These are phyloP conservation scores for Cokeromyces recurvatus DNA, from an alignment of 371 early-diverging fungal genomes.

Conservation along the genomic window DNA sequence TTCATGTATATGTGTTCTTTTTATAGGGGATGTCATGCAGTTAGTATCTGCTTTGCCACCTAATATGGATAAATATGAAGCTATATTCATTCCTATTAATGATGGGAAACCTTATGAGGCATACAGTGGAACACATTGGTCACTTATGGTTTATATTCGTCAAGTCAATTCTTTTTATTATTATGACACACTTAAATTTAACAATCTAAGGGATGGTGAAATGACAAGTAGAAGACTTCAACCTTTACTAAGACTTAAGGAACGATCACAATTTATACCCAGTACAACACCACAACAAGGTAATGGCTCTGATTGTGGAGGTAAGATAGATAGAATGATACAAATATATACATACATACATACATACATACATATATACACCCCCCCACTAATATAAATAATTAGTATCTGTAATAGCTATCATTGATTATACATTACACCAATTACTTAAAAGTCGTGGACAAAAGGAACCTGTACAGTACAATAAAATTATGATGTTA, in stretches of 20 bases:
- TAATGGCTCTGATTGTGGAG: conserved; percentile 51
- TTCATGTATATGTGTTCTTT: too few relatives aligned
- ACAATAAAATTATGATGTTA: conserved; percentile 14
- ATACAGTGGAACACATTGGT: conserved; percentile 51
- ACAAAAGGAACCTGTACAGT: not conserved
- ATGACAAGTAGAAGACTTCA: conserved; percentile 13
- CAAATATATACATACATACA: too few relatives aligned
- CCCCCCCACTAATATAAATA: not conserved
- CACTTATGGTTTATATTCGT: conserved; percentile 36
- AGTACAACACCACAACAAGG: conserved; percentile 43
- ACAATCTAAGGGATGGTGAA: conserved; percentile 25
- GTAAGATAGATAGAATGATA: conserved; percentile 9
- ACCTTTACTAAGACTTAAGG: conserved; percentile 14
- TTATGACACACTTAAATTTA: conserved; percentile 39
- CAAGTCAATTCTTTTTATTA: conserved; percentile 32
- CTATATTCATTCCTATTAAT: conserved; percentile 45
- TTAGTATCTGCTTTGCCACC: conserved; percentile 31
- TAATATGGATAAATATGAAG: conserved; percentile 18
- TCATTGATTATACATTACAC: conserved; percentile 29
- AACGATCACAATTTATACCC: conserved; percentile 16
- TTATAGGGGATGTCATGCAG: conserved; percentile 19
- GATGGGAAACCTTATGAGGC: conserved; percentile 34
- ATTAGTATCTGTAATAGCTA: conserved; percentile 33
- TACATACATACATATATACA: too few relatives aligned
- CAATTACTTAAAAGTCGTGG: conserved; percentile 14